Conservation (phyloP, 2,329 filamentous ascomycete species). For the Chalara sp. region DNA sequence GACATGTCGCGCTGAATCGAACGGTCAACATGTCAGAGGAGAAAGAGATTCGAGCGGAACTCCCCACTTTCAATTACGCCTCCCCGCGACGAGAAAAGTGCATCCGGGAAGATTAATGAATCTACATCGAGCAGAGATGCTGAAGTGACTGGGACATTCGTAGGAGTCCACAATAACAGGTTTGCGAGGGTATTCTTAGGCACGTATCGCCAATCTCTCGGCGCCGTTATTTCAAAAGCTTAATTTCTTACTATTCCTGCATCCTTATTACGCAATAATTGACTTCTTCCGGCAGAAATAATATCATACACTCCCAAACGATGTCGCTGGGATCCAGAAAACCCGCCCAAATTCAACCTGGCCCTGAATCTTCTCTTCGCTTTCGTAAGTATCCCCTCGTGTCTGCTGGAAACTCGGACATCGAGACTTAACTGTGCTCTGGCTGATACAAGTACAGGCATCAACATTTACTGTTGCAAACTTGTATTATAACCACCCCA, state of each 20-base stretch:
- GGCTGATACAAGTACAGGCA: conserved; percentile 29
- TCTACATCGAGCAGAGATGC: conserved; percentile 8
- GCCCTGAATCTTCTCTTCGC: conserved; percentile 62
- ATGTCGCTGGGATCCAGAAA: conserved; percentile 61
- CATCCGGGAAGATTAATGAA: conserved; percentile 1
- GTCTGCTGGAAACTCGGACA: not conserved
- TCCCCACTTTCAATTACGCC: not conserved
- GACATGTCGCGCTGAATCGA: too few species aligned
- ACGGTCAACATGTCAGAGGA: not conserved
- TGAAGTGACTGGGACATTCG: conserved; percentile 10
- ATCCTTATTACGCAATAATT: too few species aligned
- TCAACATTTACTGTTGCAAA: conserved; percentile 69
- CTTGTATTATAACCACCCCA: conserved; percentile 75
- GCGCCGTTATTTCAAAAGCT: too few species aligned
- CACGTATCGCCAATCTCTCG: too few species aligned
- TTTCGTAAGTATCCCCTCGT: conserved; percentile 25
- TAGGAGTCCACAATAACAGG: conserved; percentile 10
- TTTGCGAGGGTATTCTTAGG: conserved; percentile 12
- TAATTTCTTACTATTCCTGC: too few species aligned
- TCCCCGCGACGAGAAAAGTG: not conserved
- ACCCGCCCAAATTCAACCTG: conserved; percentile 62
- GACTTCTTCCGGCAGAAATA: conserved; percentile 3
- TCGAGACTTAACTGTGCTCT: not conserved
- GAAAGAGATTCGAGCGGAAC: not conserved
- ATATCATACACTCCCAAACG: conserved; percentile 55